These are phyloP conservation scores for Haplosporangium gracile DNA, from an alignment of 192 early-diverging fungal genomes.

Conservation along the genomic window DNA sequence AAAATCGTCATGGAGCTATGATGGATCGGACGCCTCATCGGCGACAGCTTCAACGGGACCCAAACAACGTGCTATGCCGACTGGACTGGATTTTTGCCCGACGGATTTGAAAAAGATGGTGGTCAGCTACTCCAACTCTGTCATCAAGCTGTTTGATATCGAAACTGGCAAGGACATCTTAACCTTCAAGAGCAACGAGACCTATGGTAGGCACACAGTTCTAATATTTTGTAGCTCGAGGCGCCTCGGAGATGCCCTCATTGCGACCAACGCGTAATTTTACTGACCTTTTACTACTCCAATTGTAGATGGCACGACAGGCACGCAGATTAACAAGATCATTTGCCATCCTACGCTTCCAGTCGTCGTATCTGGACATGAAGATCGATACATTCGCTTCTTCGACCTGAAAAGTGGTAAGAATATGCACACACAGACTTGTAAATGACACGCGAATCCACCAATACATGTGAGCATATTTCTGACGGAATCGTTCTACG, in stretches of 20 bases:
- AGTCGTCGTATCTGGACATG: conserved; percentile 79
- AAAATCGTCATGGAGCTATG: conserved; percentile 63
- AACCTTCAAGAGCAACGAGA: conserved; percentile 67
- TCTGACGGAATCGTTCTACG: background rate
- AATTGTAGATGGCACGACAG: conserved; percentile 66
- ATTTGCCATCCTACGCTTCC: conserved; percentile 80
- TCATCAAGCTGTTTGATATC: conserved; percentile 80
- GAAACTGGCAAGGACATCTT: conserved; percentile 76
- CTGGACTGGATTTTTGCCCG: conserved; percentile 76
- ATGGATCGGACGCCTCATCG: conserved; percentile 29
- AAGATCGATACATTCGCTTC: conserved; percentile 81
- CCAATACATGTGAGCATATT: background rate
- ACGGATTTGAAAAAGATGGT: conserved; percentile 70
- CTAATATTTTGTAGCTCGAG: background rate
- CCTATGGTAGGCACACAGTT: conserved; percentile 66
- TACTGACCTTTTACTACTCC: background rate
- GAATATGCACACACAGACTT: background rate
- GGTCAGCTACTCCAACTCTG: conserved; percentile 74
- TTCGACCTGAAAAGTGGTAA: conserved; percentile 82
- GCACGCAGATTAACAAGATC: conserved; percentile 85
- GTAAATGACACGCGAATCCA: background rate
- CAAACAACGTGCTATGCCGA: conserved; percentile 61
- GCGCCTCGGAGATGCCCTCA: background rate
- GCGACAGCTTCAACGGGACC: background rate
- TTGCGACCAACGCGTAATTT: background rate